Evolutionary conservation across 2,329 filamentous ascomycete genomes (phyloP).

Genomic region (Trichophyton benhamiae): DNA sequence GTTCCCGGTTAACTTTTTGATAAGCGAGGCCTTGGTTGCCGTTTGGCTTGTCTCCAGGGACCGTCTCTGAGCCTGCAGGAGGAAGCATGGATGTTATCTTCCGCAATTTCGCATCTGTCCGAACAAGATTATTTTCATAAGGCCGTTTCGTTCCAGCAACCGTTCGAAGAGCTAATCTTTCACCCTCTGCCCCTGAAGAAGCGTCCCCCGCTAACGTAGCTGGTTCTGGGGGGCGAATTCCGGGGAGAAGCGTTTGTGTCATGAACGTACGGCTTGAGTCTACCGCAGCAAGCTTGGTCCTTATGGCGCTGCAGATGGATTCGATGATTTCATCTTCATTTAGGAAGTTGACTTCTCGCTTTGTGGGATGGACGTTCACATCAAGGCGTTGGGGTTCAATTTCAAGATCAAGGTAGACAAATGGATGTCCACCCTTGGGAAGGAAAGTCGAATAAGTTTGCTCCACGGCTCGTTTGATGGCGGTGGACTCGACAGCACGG

Average conservation of each 20-base stretch:
- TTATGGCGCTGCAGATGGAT: constrained; percentile 67
- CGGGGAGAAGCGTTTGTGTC: constrained; percentile 79
- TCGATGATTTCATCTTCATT: constrained; percentile 96
- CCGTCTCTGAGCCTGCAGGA: constrained; percentile 29
- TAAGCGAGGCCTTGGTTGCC: constrained; percentile 52
- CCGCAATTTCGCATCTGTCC: constrained; percentile 74
- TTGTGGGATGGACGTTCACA: constrained; percentile 95
- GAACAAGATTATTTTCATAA: constrained; percentile 77
- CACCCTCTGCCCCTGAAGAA: constrained; percentile 3
- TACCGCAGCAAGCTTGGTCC: constrained; percentile 66
- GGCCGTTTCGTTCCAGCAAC: constrained; percentile 39
- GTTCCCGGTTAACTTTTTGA: constrained; percentile 56
- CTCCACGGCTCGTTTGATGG: constrained; percentile 80
- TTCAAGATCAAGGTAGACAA: constrained; percentile 80
- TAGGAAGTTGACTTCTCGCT: constrained; percentile 90
- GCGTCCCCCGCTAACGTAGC: constrained; percentile 12
- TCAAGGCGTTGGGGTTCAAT: constrained; percentile 88
- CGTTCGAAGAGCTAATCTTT: constrained; percentile 29
- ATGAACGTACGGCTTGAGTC: constrained; percentile 90
- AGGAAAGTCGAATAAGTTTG: constrained; percentile 78
- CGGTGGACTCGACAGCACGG: constrained; percentile 76
- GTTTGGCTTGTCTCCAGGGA: constrained; percentile 15
- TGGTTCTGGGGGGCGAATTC: constrained; percentile 33
- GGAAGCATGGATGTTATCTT: constrained; percentile 96
- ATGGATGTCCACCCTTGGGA: constrained; percentile 88